Base-by-base conservation (phyloP, 805 yeast species). In the Suhomyces kilbournensis region DNA sequence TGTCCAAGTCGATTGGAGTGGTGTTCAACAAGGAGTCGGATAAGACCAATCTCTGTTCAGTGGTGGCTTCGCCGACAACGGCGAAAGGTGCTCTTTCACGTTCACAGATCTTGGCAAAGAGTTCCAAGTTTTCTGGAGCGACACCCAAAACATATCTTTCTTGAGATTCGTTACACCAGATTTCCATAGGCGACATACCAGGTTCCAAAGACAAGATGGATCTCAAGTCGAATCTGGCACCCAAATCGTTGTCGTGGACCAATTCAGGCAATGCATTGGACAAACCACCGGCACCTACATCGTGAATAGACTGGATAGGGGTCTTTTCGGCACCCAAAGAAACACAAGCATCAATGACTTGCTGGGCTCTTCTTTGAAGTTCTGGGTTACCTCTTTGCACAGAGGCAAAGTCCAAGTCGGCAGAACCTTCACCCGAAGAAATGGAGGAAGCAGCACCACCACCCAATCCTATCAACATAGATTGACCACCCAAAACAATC, bases 361-460 rank as follows among this genome's bases (percentile, higher is more conserved):
- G 94, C 73, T 94, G 99, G 28, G 98, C 97, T 69, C 99, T 87
- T 75, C 99, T 89, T 76, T 94, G 97, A 88, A 94, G 92, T 75
- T 94, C 99, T 17, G 99, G 98, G 74, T 94, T 94, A 52, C 98
- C 99, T 78, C 99, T 86, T 77, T 94, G 99, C 40, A 94, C 99
- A 17, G 98, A 92, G 10, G 99, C 99, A 74, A 91, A 94, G 78
- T 94, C 99, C 64, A 94, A 82, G 59, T 86, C 96, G 28, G 96
- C 98, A 40, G 96, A 88, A 49, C 94, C 97, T 69, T 90, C 97
- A 62, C 97, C 97, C 22, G 97, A 88, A n/a, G 96, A 84, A 48
- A 92, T 84, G 12, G 97, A 89, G 2, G 99, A 94, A 5, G 99
- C 99, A 42, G 99, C 99, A 74, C 99, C 99, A 65, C 99, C 99